phyloP scores from a whole-genome alignment of 257 asterid genomes.

The Solanum lycopersicoides region DNA sequence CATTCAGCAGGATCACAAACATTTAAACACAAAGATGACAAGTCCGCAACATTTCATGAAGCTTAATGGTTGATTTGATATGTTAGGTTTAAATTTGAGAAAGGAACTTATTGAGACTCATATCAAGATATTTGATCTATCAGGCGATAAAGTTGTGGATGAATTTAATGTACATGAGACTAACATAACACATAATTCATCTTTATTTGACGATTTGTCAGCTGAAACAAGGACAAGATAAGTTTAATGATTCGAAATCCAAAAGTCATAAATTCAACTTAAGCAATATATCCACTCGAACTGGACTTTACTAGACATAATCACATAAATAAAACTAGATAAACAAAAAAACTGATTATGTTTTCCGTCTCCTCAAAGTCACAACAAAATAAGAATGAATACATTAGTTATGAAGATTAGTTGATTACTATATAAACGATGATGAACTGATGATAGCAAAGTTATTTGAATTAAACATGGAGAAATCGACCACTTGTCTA shows the following conservation, averaged over 20 bases:
- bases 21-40: not conserved
- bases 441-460: not conserved
- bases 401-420: not conserved
- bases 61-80: not conserved
- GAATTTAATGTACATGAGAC: not conserved
- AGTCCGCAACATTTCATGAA: not conserved
- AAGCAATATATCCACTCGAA: not conserved
- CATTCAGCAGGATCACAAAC: slow-evolving; percentile 27
- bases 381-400: not conserved
- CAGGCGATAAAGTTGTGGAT: not conserved
- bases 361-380: not conserved
- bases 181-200: not conserved
- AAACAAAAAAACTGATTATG: not conserved
- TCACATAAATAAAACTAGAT: not conserved
- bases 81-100: not conserved
- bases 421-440: not conserved
- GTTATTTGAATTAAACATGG: not conserved
- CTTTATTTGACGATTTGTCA: not conserved
- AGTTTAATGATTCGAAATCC: not conserved
- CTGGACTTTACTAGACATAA: not conserved
- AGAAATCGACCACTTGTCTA: not conserved
- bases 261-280: not conserved
- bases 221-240: not conserved
- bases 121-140: not conserved
- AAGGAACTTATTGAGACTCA: not conserved